Conservation (phyloP, 2,329 filamentous ascomycete species). For the Colletotrichum horii region DNA sequence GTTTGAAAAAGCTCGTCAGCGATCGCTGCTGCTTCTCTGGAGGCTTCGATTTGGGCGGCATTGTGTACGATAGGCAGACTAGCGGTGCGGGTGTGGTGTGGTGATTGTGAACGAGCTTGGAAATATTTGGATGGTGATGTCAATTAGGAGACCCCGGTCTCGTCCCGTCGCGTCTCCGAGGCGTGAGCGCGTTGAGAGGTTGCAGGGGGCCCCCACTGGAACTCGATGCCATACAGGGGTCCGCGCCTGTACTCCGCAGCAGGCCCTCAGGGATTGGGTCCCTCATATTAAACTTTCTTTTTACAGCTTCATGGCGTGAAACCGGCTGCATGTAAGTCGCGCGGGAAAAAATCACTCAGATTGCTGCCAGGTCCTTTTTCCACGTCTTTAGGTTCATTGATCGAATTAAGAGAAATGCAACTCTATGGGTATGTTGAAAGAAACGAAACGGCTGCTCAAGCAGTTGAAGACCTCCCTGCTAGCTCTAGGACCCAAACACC, state of each 20-base stretch:
- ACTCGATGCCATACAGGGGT: neutral
- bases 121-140: neutral
- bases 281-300: constrained; percentile 16
- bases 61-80: neutral
- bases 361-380: neutral
- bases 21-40: constrained; percentile 75
- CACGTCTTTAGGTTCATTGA: neutral
- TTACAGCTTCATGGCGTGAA: constrained; percentile 1
- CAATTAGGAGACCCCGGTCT: constrained; percentile 5
- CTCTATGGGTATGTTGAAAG: neutral
- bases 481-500: neutral
- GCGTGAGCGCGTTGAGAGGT: constrained; percentile 18
- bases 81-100: neutral
- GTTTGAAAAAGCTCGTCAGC: constrained; percentile 85
- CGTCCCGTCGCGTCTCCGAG: constrained; percentile 13
- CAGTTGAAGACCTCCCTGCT: neutral
- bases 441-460: neutral
- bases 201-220: neutral
- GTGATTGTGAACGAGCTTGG: neutral
- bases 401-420: neutral
- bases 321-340: neutral
- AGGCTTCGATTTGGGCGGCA: constrained; percentile 32
- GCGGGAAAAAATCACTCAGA: neutral
- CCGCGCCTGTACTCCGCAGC: neutral
- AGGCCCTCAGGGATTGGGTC: neutral